Evolutionary conservation across 352 stramenopile genomes (phyloP), one percentile per base, ranked within the genome.

Genomic region (Globisporangium yorkense): DNA sequence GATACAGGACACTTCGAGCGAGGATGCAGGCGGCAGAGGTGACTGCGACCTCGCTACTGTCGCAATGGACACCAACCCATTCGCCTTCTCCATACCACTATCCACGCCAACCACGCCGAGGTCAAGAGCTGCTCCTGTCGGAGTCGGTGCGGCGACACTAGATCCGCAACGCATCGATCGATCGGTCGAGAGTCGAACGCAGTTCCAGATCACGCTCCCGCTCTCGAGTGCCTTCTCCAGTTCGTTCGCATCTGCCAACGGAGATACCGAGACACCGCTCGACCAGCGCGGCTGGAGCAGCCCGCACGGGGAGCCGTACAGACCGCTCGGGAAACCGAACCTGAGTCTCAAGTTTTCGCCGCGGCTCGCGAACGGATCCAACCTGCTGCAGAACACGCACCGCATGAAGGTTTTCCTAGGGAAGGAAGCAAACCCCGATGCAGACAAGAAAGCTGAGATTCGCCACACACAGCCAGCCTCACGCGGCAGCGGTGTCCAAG

Each of bases 301-400:
- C 57, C 82, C 82, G 8, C 71, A 87, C 51, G 79, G 79, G 5
- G 73, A 89, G 59, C 81, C 81, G 1, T 92, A 89, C 48, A 68
- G 77, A 0, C 82, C 79, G 15, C 64, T 92, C 6, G 82, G 82
- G 4, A 84, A 80, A 39, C 82, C 82, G 0, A 69, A 89, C 45
- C 65, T 92, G 33, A 72, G 63, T 35, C 75, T 92, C 56, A 88
- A 88, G 53, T 76, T 87, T 51, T 81, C 75, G 5, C 79, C 79
- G 3, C 77, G 76, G 21, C 66, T 88, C 13, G 56, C 72, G 3
- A 53, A 75, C 51, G 65, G 69, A 15, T 51, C 63, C 39, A 74
- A 53, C 51, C 40, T 71, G 53, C 55, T 67, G 55, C 71, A 84
- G 35, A 80, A 81, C 39, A 55, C 57, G 21, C 70, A 69, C 18